A percentile compares a stretch with the other conserved stretches of the same genome.
phyloP scores from a whole-genome alignment of 139 green algal species.

The Gonium pectorale region DNA sequence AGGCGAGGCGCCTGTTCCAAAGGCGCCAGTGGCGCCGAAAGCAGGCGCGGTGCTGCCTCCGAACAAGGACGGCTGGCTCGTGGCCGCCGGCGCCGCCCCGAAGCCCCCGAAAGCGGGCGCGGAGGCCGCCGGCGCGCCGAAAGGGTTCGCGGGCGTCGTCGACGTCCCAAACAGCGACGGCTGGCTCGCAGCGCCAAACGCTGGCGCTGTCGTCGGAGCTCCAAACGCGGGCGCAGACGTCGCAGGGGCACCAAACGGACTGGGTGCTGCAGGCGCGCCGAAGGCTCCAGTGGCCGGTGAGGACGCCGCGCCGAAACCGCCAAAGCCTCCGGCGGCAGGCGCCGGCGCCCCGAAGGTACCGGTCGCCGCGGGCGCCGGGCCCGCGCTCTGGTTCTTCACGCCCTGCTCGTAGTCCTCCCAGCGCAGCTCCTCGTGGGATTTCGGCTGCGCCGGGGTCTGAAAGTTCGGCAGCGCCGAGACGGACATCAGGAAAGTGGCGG shows the following conservation, averaged over 20 bases:
- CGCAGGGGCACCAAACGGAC: constrained; percentile 58
- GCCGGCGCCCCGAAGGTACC: constrained; percentile 21
- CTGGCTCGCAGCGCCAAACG: constrained; percentile 49
- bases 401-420: constrained; percentile 90
- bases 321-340: constrained; percentile 10
- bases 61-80: constrained; percentile 34
- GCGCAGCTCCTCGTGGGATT: constrained; percentile 91
- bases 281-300: constrained; percentile 10
- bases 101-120: constrained; percentile 48
- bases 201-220: constrained; percentile 16
- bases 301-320: constrained; percentile 49
- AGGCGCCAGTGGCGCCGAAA: not conserved
- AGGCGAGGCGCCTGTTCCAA: not conserved
- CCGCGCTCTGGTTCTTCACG: constrained; percentile 50
- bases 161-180: constrained; percentile 30
- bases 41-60: not conserved
- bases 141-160: not conserved
- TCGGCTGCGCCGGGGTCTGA: constrained; percentile 74
- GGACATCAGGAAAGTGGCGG: constrained; percentile 57
- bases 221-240: constrained; percentile 44
- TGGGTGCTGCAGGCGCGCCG: constrained; percentile 31
- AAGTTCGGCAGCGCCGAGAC: constrained; percentile 82
- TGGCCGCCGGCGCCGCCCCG: constrained; percentile 15
- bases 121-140: not conserved
- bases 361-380: not conserved